Percentiles rank a stretch among this genome's conserved stretches.
These are phyloP conservation scores for Carex cristatella DNA, from an alignment of 176 grass and related monocot species.

Conservation along the genomic window DNA sequence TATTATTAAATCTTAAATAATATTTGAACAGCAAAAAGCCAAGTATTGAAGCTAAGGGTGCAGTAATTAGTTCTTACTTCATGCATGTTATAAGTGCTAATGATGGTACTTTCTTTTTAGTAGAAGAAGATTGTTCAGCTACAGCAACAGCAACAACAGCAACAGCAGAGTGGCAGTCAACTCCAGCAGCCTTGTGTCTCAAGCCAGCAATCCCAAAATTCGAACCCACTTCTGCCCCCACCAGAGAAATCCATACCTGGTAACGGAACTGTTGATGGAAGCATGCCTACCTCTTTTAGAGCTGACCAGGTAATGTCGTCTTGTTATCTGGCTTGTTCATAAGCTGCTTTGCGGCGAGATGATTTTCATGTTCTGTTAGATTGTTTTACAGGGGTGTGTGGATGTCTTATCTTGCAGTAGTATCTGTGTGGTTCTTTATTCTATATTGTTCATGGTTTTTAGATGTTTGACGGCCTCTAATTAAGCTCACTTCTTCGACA, in stretches of 20 bases:
- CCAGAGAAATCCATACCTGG: conserved; percentile 56
- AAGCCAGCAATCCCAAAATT: conserved; percentile 60
- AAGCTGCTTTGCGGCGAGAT: neutral
- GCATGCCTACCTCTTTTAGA: conserved; percentile 42
- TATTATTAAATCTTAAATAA: neutral
- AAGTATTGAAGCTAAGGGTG: neutral
- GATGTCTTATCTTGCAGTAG: neutral
- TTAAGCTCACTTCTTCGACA: neutral
- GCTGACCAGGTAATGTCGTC: conserved; percentile 53
- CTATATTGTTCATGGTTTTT: neutral
- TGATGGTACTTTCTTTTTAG: conserved; percentile 26
- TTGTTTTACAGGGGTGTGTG: neutral
- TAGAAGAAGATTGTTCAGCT: conserved; percentile 85
- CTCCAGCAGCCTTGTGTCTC: conserved; percentile 58
- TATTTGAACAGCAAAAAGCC: conserved; percentile 1
- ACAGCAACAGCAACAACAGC: conserved; percentile 67
- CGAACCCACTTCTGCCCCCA: conserved; percentile 44
- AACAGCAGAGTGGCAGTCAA: conserved; percentile 33
- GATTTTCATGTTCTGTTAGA: neutral
- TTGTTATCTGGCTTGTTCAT: neutral
- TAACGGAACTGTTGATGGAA: conserved; percentile 55
- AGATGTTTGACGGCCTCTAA: neutral
- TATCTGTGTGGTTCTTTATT: neutral
- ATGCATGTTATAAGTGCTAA: conserved; percentile 4
- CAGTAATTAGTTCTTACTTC: neutral